Base-by-base conservation (phyloP, 179 eudicot genomes). In the Silene coronaria region DNA sequence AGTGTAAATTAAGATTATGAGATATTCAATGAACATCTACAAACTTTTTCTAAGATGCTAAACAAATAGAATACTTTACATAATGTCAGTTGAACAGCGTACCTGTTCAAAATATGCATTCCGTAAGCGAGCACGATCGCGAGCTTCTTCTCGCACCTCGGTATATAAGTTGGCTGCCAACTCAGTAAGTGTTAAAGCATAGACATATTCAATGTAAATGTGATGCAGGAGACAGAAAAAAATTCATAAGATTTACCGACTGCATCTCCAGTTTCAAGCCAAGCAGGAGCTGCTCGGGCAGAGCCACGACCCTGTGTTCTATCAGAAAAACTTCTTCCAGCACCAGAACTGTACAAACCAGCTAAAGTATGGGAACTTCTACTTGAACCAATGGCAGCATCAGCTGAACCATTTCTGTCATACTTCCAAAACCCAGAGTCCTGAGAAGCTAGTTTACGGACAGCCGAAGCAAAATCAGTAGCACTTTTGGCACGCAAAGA, bases 181-280 rank as follows among this genome's bases (percentile, higher is more conserved):
- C 80, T 78, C 85, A 82, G 75, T 42, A 78, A 77, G 74, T 73
- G 77, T 88, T 82, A 87, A 83, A 82, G 80, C 80, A 73, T 75
- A 70, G 75, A 80, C 65, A 77, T 73, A 58, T 17, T 71, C 73
- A 55, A 63, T 80, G 80, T 70, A 67, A 58, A 77, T 67, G 36
- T 75, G 60, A 63, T 62, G 34, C 72, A 38, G 74, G 36, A 60
- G 51, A 58, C 28, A 17, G 57, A 61, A 76, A 59, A 76, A 57
- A 63, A 75, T 58, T 75, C 64, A 71, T 67, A 83, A 81, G 77
- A 74, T 84, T 84, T 92, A 95, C 97, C 99, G 38, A 92, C 97
- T 72, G 97, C 88, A 76, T 92, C 96, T 81, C 97, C 99, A 78
- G 99, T 95, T 81, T 95, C 97, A 76, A 92, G 95, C 99, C 99